A percentile compares a stretch with the other conserved stretches of the same genome.
These are phyloP conservation scores for Clitopilus hobsonii DNA, from an alignment of 768 basidiomycete genomes.

Conservation along the genomic window DNA sequence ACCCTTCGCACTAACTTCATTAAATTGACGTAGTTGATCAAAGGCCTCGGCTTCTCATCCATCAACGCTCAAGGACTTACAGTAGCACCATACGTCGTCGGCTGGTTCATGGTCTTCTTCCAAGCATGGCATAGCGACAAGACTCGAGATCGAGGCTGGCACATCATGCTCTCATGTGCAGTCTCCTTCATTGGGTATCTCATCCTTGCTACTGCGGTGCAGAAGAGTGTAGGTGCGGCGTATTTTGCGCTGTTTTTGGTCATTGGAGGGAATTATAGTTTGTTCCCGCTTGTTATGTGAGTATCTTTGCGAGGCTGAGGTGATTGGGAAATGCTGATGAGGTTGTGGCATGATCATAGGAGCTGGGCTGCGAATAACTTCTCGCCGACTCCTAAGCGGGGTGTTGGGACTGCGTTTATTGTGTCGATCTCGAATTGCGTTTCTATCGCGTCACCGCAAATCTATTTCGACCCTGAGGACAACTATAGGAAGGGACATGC, in stretches of 20 bases:
- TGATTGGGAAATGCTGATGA: background rate
- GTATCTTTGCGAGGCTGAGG: constrained; percentile 10
- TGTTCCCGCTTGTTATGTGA: constrained; percentile 57
- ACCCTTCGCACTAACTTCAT: background rate
- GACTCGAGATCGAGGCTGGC: constrained; percentile 50
- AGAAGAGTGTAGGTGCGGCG: constrained; percentile 47
- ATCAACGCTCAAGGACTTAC: constrained; percentile 56
- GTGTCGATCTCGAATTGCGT: constrained; percentile 56
- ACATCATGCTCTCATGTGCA: constrained; percentile 45
- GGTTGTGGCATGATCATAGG: constrained; percentile 23
- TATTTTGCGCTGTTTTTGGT: constrained; percentile 58
- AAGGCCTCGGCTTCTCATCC: constrained; percentile 49
- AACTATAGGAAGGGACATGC: constrained; percentile 50
- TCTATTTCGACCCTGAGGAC: constrained; percentile 51
- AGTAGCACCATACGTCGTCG: constrained; percentile 51
- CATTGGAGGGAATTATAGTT: constrained; percentile 47
- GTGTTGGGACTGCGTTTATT: constrained; percentile 57
- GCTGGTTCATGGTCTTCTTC: constrained; percentile 51
- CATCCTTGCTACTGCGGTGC: constrained; percentile 45
- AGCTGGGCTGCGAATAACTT: constrained; percentile 58
- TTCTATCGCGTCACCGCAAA: constrained; percentile 53
- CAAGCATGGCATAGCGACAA: constrained; percentile 53
- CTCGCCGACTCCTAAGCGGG: constrained; percentile 55
- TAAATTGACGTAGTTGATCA: constrained; percentile 38
- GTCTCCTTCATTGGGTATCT: constrained; percentile 48